Percentiles rank a stretch among this genome's conserved stretches.
phyloP scores from a whole-genome alignment of 1,284 basidiomycete species.

The Austroboletus niveus region DNA sequence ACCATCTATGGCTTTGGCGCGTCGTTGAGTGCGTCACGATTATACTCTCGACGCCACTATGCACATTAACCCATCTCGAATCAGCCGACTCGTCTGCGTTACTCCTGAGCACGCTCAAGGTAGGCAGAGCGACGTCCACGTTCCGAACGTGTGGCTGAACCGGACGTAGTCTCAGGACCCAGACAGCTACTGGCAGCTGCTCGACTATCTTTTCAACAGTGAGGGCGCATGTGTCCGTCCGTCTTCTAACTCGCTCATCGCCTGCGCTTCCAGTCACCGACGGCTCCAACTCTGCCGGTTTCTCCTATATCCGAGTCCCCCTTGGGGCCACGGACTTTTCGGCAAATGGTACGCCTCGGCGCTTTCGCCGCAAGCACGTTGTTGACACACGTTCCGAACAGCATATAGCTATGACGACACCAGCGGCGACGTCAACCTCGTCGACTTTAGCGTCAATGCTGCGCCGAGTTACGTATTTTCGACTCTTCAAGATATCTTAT shows the following conservation, averaged over 20 bases:
- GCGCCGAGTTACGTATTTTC: slow-evolving; percentile 47
- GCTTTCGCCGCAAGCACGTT: not conserved
- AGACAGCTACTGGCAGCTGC: slow-evolving; percentile 43
- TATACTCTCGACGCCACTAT: not conserved
- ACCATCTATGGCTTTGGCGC: slow-evolving; percentile 49
- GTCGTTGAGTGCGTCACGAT: slow-evolving; percentile 40
- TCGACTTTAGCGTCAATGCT: slow-evolving; percentile 41
- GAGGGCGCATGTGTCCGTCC: slow-evolving; percentile 6
- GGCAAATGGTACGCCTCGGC: slow-evolving; percentile 22
- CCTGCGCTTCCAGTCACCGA: slow-evolving; percentile 39
- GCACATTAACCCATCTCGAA: slow-evolving; percentile 5
- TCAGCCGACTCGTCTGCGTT: slow-evolving; percentile 51
- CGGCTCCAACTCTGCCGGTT: slow-evolving; percentile 43
- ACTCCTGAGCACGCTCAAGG: slow-evolving; percentile 48
- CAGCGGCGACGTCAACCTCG: slow-evolving; percentile 42
- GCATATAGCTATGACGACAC: slow-evolving; percentile 50
- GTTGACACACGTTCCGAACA: slow-evolving; percentile 19
- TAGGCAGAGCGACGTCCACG: slow-evolving; percentile 10
- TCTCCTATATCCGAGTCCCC: slow-evolving; percentile 51
- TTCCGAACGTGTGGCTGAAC: slow-evolving; percentile 1
- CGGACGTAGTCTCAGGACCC: slow-evolving; percentile 38
- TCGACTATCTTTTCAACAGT: slow-evolving; percentile 49
- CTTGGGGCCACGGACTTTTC: slow-evolving; percentile 54
- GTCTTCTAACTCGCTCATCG: not conserved
- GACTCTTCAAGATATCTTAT: slow-evolving; percentile 44